Base-by-base conservation (phyloP, 2,329 filamentous ascomycete genomes). In the Scytalidium sp. region DNA sequence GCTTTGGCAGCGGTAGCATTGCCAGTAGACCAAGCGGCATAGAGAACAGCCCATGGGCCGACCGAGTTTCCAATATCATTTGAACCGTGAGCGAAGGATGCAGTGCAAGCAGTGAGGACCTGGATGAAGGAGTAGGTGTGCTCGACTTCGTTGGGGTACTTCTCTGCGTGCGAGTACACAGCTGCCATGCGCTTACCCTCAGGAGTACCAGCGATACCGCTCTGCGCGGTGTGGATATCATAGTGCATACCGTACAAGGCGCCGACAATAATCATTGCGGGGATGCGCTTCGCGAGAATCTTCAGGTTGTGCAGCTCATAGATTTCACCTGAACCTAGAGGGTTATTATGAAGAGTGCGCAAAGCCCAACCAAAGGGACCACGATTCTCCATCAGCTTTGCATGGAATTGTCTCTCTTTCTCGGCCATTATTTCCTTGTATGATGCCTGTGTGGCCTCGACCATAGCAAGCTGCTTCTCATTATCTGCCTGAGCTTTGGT, bases 321-420 rank as follows among this genome's bases (percentile, higher is more conserved):
- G 56, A 92, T 78, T 61, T 84, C 76, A 46, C 88, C 89, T 17
- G 83, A 67, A 17, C 85, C 85, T 70, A 90, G 80, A 43, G 82
- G 86, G 74, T 91, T 88, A 61, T 87, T 75, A 64, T 82, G 86
- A 19, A 92, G 83, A 45, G 76, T 81, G 59, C 88, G 86, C 85
- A 93, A 88, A 32, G 86, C 89, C 88, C 88, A 92, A 60, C 84
- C 88, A n/a, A 93, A 75, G 45, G 85, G 87, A 21, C 88, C 86
- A 2, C 72, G 71, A 50, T 75, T 77, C 67, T 79, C 72, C 50
- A 80, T 70, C 47, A 93, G 82, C 59, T 81, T 81, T 19, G 80
- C 80, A 64, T 87, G 80, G 60, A 85, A 76, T 42, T 71, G 75
- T 19, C 74, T 75, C 50, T 84, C 72, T 7, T 77, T 81, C 50